Conservation (phyloP, 2,329 filamentous ascomycete species). For the Ophiocordyceps camponoti-floridani region DNA sequence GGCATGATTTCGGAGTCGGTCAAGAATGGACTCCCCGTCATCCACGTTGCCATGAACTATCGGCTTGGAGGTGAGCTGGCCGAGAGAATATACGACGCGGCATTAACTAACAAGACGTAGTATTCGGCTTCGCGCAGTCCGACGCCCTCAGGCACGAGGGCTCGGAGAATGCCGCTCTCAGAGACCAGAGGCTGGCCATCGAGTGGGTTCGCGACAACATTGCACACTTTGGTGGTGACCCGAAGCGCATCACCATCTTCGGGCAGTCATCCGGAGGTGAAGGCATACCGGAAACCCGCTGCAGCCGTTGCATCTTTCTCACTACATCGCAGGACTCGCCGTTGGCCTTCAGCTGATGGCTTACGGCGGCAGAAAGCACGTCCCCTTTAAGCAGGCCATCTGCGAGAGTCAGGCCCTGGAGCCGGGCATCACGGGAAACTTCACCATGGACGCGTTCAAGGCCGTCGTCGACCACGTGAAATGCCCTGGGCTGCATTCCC, state of each 20-base stretch:
- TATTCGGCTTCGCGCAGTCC: constrained; percentile 11
- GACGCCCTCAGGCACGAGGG: constrained; percentile 5
- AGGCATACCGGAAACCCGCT: background rate
- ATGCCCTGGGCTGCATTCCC: constrained; percentile 22
- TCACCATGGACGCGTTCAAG: constrained; percentile 26
- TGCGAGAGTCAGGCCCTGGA: constrained; percentile 30
- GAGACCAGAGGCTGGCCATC: constrained; percentile 30
- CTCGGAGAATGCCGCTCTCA: constrained; percentile 26
- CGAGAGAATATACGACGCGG: background rate
- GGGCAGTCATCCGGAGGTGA: constrained; percentile 13
- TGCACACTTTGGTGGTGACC: constrained; percentile 45
- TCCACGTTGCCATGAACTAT: constrained; percentile 18
- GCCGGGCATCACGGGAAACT: constrained; percentile 28
- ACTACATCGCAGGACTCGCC: constrained; percentile 13
- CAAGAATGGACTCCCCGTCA: constrained; percentile 18
- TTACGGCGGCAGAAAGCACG: constrained; percentile 22
- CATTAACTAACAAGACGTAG: constrained; percentile 2
- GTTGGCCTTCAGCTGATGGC: constrained; percentile 29
- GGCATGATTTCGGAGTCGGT: constrained; percentile 26
- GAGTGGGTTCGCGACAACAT: constrained; percentile 41
- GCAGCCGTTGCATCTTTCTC: background rate
- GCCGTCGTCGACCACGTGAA: constrained; percentile 21
- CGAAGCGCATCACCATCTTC: constrained; percentile 34
- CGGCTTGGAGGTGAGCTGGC: constrained; percentile 6
- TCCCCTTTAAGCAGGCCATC: constrained; percentile 26